Evolutionary conservation across 495 filamentous ascomycete species (phyloP).

Genomic region (Extremus antarcticus): DNA sequence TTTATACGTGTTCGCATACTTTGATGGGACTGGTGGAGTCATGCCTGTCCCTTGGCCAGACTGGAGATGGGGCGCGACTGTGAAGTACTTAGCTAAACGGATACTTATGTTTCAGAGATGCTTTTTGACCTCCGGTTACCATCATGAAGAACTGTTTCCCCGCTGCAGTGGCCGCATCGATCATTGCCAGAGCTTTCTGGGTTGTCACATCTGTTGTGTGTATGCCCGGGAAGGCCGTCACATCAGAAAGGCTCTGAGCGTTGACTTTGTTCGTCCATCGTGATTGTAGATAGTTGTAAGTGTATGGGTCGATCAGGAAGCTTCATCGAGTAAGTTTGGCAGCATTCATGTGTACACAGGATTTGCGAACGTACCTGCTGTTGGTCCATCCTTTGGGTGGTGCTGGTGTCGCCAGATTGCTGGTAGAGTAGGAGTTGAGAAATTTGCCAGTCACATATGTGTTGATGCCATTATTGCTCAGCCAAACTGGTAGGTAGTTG

Average conservation of each 20-base stretch:
- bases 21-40: constrained; percentile 20
- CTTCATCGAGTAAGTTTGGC: constrained; percentile 21
- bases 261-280: constrained; percentile 47
- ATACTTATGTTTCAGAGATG: too few species aligned
- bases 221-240: constrained; percentile 29
- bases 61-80: constrained; percentile 46
- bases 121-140: too few species aligned
- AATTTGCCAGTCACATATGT: constrained; percentile 64
- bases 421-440: constrained; percentile 39
- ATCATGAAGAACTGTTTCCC: too few species aligned
- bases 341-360: too few species aligned
- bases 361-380: constrained; percentile 20
- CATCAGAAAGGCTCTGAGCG: constrained; percentile 23
- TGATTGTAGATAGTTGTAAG: constrained; percentile 57
- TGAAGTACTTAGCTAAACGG: neutral
- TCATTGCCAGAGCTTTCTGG: constrained; percentile 47
- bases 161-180: too few species aligned
- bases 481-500: constrained; percentile 55
- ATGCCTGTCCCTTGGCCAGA: too few species aligned
- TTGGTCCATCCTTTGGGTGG: neutral
- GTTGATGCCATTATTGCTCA: constrained; percentile 54
- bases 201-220: constrained; percentile 52
- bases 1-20: constrained; percentile 23
- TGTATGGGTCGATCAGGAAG: constrained; percentile 60
- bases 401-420: neutral